Conservation (phyloP, 441 rosid genomes). For the Rhodomyrtus psidioides region DNA sequence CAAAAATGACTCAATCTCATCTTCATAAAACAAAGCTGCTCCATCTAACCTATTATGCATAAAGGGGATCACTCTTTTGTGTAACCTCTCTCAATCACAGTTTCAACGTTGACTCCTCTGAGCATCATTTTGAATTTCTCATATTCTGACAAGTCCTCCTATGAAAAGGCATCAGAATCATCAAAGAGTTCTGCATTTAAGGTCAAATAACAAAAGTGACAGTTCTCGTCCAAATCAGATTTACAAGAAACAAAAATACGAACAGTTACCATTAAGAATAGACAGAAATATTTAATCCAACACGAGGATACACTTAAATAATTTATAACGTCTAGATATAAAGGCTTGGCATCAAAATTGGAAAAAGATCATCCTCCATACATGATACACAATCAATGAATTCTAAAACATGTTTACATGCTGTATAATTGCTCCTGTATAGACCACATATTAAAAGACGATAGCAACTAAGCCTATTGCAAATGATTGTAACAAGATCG, state of each 20-base stretch:
- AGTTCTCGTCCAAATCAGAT: background rate
- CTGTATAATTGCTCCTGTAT: background rate
- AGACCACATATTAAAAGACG: background rate
- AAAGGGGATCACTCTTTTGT: too few relatives aligned
- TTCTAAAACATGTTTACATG: too few relatives aligned
- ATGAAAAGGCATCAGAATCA: slow-evolving; percentile 13
- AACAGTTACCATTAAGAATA: background rate
- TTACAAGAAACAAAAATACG: background rate
- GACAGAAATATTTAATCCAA: background rate
- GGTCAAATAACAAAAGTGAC: background rate
- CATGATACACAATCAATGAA: too few relatives aligned
- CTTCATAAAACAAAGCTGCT: too few relatives aligned
- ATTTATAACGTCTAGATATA: background rate
- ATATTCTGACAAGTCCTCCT: too few relatives aligned
- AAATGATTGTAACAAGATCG: slow-evolving; percentile 8
- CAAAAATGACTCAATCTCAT: too few relatives aligned
- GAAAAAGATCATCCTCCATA: background rate
- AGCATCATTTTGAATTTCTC: too few relatives aligned
- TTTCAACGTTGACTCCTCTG: too few relatives aligned
- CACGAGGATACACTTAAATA: background rate
- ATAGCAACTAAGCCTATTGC: background rate
- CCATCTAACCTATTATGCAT: too few relatives aligned
- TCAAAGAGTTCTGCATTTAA: background rate
- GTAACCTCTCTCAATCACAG: too few relatives aligned
- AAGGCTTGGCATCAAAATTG: background rate